Evolutionary conservation across 352 stramenopile species (phyloP), one percentile per base, ranked within the genome.

Genomic region (Globisporangium paddicum): DNA sequence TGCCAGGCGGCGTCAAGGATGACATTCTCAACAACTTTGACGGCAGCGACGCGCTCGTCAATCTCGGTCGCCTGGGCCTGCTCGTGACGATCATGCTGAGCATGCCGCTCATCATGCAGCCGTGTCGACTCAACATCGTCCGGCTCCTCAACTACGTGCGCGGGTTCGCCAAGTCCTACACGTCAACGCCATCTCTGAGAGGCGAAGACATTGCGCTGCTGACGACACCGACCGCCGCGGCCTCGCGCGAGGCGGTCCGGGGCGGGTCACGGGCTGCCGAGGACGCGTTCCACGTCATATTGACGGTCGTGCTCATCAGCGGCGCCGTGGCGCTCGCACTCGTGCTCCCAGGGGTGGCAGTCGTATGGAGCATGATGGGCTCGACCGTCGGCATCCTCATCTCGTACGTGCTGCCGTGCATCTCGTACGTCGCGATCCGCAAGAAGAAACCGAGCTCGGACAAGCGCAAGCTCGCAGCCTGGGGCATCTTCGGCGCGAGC

Each of bases 1-100:
- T 83, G 13, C 62, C 72, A 0, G 64, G 66, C 14, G 82, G 81
- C 38, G 84, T 95, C 19, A 70, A 87, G 59, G 85, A 86, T 45
- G 84, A 96, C 67, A 93, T 96, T 38, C 79, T 96, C 47, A 95
- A 96, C 71, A 93, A 90, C 58, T 96, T 96, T 60, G 78, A 75
- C 54, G 62, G 69, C 52, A 71, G 73, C 48, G 87, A 96, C 58
- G 64, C 67, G n/a, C 78, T 96, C 37, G 82, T 96, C 25, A 95
- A 95, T 59, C 32, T 96, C 18, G 87, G 87, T 10, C 79, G 87
- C 21, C 62, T 89, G 5, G 87, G 85, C 0, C 63, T 96, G 41
- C 73, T 96, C 0, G 54, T 91, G 40, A 93, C 86, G 0, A 89
- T 96, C 52, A 77, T 92, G 63, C 59, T 96, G 34, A 93, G 79